Evolutionary conservation across 495 filamentous ascomycete species (phyloP), one percentile per base, ranked within the genome.

Genomic region (Melanomma pulvis-pyrius): DNA sequence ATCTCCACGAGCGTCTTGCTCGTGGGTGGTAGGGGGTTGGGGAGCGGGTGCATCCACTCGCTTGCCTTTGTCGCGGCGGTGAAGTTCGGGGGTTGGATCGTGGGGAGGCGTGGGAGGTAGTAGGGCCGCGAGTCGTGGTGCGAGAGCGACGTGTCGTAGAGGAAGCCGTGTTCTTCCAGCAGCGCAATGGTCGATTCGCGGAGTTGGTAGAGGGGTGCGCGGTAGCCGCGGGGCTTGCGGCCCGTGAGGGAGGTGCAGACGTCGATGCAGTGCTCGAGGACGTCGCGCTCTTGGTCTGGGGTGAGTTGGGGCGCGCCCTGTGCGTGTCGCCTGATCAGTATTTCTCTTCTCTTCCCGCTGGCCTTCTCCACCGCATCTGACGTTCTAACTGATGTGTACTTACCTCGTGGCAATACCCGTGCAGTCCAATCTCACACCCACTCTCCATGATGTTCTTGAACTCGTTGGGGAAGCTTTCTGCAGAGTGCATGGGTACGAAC

Each of bases 401-500:
- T 57, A 73, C 73, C 63, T 88, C 84, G 61, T 86, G 84, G 15
- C 82, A 80, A 70, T 88, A 88, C 30, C 86, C 85, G 69, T 88
- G 86, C 11, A 85, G 75, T 0, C 79, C 86, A 46, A 88, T 81
- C 67, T 88, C 86, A n/a, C 77, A 79, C 2, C 84, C 84, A 24
- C 79, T 80, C 0, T 83, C 79, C 2, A 87, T 75, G 36, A 88
- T 84, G 24, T 77, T 75, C 32, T 79, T 76, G 2, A 82, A 81
- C 61, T 83, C 77, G 1, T 79, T 74, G 0, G 83, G 84, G 71
- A 88, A 88, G 15, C 79, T 85, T 63, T 88, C 86, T 57, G 84
- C 79, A 1, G 82, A 84, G 72, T 88, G 86, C 8, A 86, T 85
- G 0, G 86, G 86, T 22, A 88, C 81, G 67, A 87, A 87, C 86